Conservation (phyloP, 495 filamentous ascomycete species). For the Cenococcum geophilum region DNA sequence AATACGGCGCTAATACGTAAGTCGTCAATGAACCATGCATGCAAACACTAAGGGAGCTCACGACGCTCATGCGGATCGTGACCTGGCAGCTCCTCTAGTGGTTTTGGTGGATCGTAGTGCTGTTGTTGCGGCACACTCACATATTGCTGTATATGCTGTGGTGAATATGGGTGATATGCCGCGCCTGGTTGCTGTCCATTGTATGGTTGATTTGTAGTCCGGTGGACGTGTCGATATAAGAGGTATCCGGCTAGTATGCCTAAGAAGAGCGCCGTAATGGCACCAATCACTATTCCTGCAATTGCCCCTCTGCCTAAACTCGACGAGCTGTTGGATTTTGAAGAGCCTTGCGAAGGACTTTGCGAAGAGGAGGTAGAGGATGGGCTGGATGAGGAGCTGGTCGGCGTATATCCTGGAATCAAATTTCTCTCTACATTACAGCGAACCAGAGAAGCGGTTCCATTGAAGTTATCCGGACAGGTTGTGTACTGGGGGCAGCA, state of each 20-base stretch:
- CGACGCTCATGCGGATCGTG: background rate
- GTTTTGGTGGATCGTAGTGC: background rate
- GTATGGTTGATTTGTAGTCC: background rate
- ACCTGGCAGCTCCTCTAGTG: background rate
- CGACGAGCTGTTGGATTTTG: background rate
- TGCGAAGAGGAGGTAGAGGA: background rate
- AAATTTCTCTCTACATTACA: constrained; percentile 10
- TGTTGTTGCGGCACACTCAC: background rate
- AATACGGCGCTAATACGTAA: background rate
- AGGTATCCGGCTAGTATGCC: background rate
- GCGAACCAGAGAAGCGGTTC: background rate
- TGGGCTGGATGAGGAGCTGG: background rate
- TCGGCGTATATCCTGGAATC: constrained; percentile 9
- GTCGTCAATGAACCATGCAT: background rate
- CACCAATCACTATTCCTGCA: background rate
- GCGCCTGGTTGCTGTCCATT: background rate
- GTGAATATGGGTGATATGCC: background rate
- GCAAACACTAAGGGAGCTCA: background rate
- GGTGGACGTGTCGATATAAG: background rate
- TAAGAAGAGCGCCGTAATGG: background rate
- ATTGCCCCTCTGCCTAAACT: background rate
- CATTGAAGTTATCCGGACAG: constrained; percentile 4
- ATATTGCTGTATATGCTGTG: background rate
- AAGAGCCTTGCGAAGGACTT: background rate
- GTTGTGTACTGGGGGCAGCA: constrained; percentile 11